Evolutionary conservation across 768 basidiomycete species (phyloP), one percentile per base, ranked within the genome.

Genomic region (Gelatoporia subvermispora): DNA sequence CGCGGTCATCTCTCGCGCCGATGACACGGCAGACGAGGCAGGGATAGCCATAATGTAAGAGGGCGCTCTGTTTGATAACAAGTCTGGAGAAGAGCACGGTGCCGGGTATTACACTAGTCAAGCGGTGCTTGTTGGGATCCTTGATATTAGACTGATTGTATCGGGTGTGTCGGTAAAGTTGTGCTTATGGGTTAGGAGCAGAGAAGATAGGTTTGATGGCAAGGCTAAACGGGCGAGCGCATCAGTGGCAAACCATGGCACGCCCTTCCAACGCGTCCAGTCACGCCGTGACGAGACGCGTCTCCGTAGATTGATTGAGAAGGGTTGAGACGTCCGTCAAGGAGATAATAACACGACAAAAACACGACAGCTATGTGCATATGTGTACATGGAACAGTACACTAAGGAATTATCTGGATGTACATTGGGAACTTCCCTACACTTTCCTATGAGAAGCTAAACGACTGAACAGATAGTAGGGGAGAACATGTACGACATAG

Each of bases 1-100:
- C 13, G 63, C 59, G 48, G 65, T 68, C 71, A 80, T 73, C 45
- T 77, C 76, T 9, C 65, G 65, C 49, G 77, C 75, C 20, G 53
- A 52, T 45, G 25, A 25, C 11, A n/a, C 41, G 7, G 2, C 35
- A 13, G 45, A 31, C 13, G 28, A 31, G 5, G 28, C 5, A 31
- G 28, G 28, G 13, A 31, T 13, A 31, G 28, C 28, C 28, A 31
- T 31, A 13, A 7, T 31, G 28, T 31, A 5, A 31, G 7, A 5
- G 5, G 28, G 28, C 28, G 5, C 28, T 13, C 5, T 13, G 28
- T 31, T 31, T n/a, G n/a, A n/a, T n/a, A n/a, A n/a, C n/a, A n/a
- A n/a, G n/a, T n/a, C n/a, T n/a, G n/a, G n/a, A n/a, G n/a, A n/a
- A n/a, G n/a, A n/a, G n/a, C n/a, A n/a, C n/a, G n/a, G n/a, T n/a